phyloP scores from a whole-genome alignment of 1,284 basidiomycete species.

The Naganishia albida region DNA sequence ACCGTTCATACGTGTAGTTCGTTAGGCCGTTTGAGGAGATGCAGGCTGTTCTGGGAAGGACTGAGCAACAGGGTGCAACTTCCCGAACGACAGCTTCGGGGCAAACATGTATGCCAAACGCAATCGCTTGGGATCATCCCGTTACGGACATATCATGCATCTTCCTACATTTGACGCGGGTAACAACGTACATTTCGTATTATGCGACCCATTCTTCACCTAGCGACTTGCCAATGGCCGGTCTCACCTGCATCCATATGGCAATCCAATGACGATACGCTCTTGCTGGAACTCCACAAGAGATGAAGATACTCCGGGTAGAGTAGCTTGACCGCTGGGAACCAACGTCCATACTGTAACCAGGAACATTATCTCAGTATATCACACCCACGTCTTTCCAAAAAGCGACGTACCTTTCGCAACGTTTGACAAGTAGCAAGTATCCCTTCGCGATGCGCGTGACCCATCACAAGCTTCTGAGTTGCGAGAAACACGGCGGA shows the following conservation, averaged over 20 bases:
- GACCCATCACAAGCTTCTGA: not conserved
- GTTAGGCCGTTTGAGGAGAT: no score
- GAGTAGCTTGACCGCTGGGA: not conserved
- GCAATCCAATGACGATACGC: not conserved
- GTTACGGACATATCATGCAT: no score
- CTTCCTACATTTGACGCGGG: no score
- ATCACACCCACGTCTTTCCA: not conserved
- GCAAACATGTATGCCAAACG: no score
- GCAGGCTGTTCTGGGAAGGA: no score
- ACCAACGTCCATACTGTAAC: slow-evolving; percentile 5
- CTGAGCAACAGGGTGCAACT: no score
- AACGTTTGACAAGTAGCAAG: slow-evolving; percentile 9
- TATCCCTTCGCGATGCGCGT: slow-evolving; percentile 4
- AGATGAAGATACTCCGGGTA: not conserved
- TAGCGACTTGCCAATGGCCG: no score
- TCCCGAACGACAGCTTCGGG: no score
- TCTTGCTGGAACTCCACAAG: not conserved
- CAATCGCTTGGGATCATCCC: no score
- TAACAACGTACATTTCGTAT: no score
- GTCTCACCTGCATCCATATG: not conserved
- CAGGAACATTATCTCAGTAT: not conserved
- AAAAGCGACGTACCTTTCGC: slow-evolving; percentile 6
- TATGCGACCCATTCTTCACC: no score
- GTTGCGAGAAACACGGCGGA: not conserved
- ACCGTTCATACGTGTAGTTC: no score